A percentile compares a stretch with the other conserved stretches of the same genome.
These are phyloP conservation scores for Aspergillus texensis DNA, from an alignment of 2,329 filamentous ascomycete genomes.

Conservation along the genomic window DNA sequence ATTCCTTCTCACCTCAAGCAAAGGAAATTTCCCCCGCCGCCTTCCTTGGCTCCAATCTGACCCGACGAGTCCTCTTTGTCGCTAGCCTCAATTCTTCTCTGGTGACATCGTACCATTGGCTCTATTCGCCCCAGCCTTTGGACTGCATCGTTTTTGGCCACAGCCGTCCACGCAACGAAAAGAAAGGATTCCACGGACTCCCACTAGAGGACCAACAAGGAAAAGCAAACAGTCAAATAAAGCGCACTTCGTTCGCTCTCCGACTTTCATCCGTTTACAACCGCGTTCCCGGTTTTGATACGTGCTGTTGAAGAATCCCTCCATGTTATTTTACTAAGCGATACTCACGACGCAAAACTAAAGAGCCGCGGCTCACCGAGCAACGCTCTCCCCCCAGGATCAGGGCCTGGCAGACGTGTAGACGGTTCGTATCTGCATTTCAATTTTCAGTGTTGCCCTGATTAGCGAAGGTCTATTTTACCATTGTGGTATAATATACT, in stretches of 20 bases:
- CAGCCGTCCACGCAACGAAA: constrained; percentile 2
- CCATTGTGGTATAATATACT: constrained; percentile 21
- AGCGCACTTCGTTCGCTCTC: constrained; percentile 30
- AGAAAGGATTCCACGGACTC: constrained; percentile 11
- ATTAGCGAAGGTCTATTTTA: constrained; percentile 5
- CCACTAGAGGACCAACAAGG: constrained; percentile 19
- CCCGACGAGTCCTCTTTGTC: constrained; percentile 18
- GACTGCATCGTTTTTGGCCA: constrained; percentile 13
- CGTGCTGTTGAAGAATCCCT: constrained; percentile 31
- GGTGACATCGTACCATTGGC: constrained; percentile 7
- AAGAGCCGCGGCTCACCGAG: constrained; percentile 45
- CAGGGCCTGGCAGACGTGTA: constrained; percentile 44
- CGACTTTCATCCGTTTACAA: constrained; percentile 20
- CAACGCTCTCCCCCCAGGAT: constrained; percentile 43
- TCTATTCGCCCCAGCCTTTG: constrained; percentile 10
- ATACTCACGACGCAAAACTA: constrained; percentile 29
- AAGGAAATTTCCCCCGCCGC: not conserved
- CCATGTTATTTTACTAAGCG: constrained; percentile 47
- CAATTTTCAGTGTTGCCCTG: constrained; percentile 5
- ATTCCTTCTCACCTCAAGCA: constrained; percentile 14
- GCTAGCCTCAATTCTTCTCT: constrained; percentile 11
- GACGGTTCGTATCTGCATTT: constrained; percentile 41
- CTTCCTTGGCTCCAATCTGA: constrained; percentile 6
- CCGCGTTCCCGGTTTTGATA: constrained; percentile 6
- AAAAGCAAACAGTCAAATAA: constrained; percentile 15